A percentile compares a stretch with the other conserved stretches of the same genome.
Evolutionary conservation across 2,329 filamentous ascomycete species (phyloP).

Genomic region (Venturia nashicola): DNA sequence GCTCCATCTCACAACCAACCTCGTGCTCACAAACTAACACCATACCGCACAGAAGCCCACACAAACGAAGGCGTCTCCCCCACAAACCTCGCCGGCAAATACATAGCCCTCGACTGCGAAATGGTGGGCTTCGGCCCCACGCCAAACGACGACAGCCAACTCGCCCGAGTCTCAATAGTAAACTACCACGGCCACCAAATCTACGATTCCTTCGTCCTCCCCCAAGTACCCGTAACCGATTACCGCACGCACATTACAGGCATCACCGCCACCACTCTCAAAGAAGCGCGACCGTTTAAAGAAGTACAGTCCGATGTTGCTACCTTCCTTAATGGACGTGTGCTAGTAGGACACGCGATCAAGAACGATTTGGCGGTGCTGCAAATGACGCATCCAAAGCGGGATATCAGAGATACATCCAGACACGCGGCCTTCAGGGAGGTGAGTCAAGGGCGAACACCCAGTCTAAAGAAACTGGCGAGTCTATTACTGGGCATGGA

Average conservation of each 20-base stretch:
- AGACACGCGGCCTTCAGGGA: constrained; percentile 64
- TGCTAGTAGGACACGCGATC: constrained; percentile 75
- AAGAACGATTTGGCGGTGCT: constrained; percentile 66
- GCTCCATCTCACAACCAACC: neutral
- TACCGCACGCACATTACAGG: constrained; percentile 85
- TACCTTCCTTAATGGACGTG: constrained; percentile 53
- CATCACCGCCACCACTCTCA: constrained; percentile 61
- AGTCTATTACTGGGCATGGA: constrained; percentile 44
- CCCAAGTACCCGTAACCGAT: constrained; percentile 68
- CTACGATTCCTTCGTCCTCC: constrained; percentile 85
- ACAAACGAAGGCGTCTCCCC: constrained; percentile 30
- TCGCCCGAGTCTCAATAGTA: constrained; percentile 80
- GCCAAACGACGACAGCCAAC: constrained; percentile 54
- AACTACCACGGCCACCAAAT: constrained; percentile 89
- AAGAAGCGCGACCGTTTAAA: constrained; percentile 45
- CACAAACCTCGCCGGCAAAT: constrained; percentile 68
- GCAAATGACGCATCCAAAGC: constrained; percentile 63
- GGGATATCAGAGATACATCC: constrained; percentile 75
- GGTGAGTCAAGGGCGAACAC: constrained; percentile 54
- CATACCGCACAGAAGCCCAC: neutral
- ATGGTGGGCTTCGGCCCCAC: constrained; percentile 78
- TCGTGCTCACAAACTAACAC: neutral
- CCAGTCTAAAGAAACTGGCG: constrained; percentile 50
- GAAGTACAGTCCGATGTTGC: constrained; percentile 65
- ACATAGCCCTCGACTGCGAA: constrained; percentile 88